Base-by-base conservation (phyloP, 225 moss, liverwort and hornwort species). In the Physcomitrium patens region DNA sequence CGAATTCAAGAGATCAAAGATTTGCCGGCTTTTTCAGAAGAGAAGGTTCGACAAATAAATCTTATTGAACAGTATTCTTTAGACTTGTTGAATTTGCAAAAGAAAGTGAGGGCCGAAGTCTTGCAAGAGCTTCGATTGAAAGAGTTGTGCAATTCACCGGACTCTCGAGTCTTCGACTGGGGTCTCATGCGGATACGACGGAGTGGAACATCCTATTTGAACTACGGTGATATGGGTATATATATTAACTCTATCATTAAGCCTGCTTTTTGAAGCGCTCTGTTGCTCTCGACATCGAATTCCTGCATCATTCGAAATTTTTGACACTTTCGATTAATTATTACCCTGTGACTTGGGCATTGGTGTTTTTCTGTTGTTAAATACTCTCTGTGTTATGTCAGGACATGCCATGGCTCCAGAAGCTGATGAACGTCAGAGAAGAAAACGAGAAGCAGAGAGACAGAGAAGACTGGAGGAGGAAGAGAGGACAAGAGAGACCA, bases 391-490 rank as follows among this genome's bases (percentile, higher is more conserved):
- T 67, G 58, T 63, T 73, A 49, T 43, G 50, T 52, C 75, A 84
- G 87, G 84, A 17, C 79, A 74, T 77, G 59, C 27, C 11, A 63
- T 85, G 74, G 79, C 79, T 41, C 88, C 88, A 17, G 86, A 89
- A 81, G 89, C 82, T 2, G 97, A 97, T 79, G 97, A 97, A 61
- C 84, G 91, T 19, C 91, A 91, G 78, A 81, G 94, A 60, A 70
- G 86, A 14, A 86, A 86, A 67, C 86, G 89, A 41, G 89, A 86
- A 80, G 78, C 82, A 3, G 86, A 90, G 84, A 86, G 99, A 78
- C 99, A 99, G 84, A 85, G 90, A 77, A 81, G 99, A 80, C 77
- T 93, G 53, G 99, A 99, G 80, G 95, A 95, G 45, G 99, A 99
- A 82, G 99, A 99, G 73, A 89, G 79, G 75, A 69, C 77, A 20